Evolutionary conservation across 805 yeast species (phyloP), one percentile per base, ranked within the genome.

Genomic region (Metschnikowia lunata): DNA sequence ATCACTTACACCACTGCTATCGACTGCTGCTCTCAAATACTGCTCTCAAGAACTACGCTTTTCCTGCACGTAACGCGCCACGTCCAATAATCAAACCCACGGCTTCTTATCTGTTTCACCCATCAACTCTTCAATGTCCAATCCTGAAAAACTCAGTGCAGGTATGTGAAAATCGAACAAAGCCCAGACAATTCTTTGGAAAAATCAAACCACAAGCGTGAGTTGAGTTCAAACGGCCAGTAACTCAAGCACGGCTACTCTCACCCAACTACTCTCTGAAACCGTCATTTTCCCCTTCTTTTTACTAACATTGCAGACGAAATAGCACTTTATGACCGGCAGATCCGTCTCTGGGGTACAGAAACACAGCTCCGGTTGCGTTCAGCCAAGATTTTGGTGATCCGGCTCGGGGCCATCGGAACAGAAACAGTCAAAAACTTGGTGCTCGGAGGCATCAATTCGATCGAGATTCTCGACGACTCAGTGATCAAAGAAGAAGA

Each of bases 271-370:
- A 3, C 4, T 18, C 23, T 18, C 23, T 18, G 23, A 18, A 18
- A 18, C 23, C 23, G 5, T 18, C 23, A 18, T 5, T 18, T 18
- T 18, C 23, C 4, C 23, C 5, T 18, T 18, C 23, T 18, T 12
- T 10, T 31, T 7, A 39, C 42, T 43, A 43, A 43, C 43, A 14
- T 26, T 28, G 11, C 37, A 43, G 97, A 89, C 56, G 97, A 90
- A 60, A 80, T 90, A 46, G 96, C 95, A 1, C 74, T 91, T 18
- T 91, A 91, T 60, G 99, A 91, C 64, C 78, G 99, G 47, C 99
- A 91, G 64, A 90, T 91, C 50, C 69, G 99, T 50, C 73, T 91
- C 15, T 91, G 99, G 99, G 99, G 99, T 2, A 72, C 93, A 59
- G 95, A 86, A 29, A 95, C 97, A 4, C 99, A 91, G 62, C 74